Evolutionary conservation across 2,329 filamentous ascomycete genomes (phyloP), one percentile per base, ranked within the genome.

Genomic region (Trichoderma cornu-damae): DNA sequence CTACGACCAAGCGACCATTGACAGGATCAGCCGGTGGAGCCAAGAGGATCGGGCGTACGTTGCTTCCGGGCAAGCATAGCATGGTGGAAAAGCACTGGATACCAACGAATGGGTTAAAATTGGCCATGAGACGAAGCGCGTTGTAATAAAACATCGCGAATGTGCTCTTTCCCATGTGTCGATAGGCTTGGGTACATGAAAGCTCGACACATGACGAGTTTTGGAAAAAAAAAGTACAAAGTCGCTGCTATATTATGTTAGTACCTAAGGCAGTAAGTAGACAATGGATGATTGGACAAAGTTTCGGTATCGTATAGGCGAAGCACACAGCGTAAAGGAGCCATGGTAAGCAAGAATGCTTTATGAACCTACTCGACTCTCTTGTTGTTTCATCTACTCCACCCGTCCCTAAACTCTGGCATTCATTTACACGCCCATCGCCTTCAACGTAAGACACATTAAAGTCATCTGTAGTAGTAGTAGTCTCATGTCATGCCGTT

Each of bases 1-100:
- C 8, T 68, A 62, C 3, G 68, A 77, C 11, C 69, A 65, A 18
- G 73, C 76, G 60, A 65, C 78, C 44, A 70, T 70, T 63, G 61
- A 66, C 52, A 70, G 69, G 59, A 62, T 77, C n/a, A 73, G 67
- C 57, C 60, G 60, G 9, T 76, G 69, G 65, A 68, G 65, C 34
- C 54, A 67, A 56, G 57, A 69, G 65, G 75, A 77, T 59, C 63
- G 67, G 24, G 62, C 70, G 40, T 69, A 65, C 52, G 65, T 66
- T 22, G 53, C 47, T 22, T 44, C 38, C 26, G 35, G 26, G 3
- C 28, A 43, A 24, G 46, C 37, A 60, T 64, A 32, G n/a, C n/a
- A n/a, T n/a, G n/a, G n/a, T n/a, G n/a, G n/a, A n/a, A n/a, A n/a
- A 49, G 59, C 50, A 60, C 7, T 38, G n/a, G n/a, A n/a, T n/a